Conservation (phyloP, 83 land plant genomes). For the Diphasiastrum complanatum region DNA sequence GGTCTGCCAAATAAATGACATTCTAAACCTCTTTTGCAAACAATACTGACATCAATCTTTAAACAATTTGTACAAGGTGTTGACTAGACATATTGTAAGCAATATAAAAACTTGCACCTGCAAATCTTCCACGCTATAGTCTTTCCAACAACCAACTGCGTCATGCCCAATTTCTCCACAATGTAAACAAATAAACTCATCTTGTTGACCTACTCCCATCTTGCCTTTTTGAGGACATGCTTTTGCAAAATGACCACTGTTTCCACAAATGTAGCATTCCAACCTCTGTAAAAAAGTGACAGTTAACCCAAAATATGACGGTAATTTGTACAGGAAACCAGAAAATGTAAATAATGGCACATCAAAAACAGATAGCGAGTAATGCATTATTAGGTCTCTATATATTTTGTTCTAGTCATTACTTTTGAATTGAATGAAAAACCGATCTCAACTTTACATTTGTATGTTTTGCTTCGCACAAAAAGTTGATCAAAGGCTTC, state of each 20-base stretch:
- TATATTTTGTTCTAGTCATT: too few relatives aligned
- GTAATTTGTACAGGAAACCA: too few relatives aligned
- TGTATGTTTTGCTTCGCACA: too few relatives aligned
- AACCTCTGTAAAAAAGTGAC: constrained; percentile 43
- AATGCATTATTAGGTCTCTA: too few relatives aligned
- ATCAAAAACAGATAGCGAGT: too few relatives aligned
- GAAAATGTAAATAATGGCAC: too few relatives aligned
- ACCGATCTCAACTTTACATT: too few relatives aligned
- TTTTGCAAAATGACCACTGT: constrained; percentile 66
- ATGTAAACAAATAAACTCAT: constrained; percentile 44
- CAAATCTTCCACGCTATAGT: constrained; percentile 59
- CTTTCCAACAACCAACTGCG: constrained; percentile 52
- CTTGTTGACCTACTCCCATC: constrained; percentile 7
- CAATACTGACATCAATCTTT: too few relatives aligned
- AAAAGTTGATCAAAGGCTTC: too few relatives aligned
- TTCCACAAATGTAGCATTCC: constrained; percentile 78
- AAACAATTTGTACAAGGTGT: not conserved
- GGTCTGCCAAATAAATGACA: not conserved
- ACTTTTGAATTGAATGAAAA: too few relatives aligned
- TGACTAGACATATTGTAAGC: not conserved
- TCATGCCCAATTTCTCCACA: constrained; percentile 88
- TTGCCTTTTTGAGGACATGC: constrained; percentile 62
- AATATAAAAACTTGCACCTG: constrained; percentile 41
- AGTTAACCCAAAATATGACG: too few relatives aligned
- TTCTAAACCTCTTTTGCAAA: too few relatives aligned